Evolutionary conservation across 371 early-diverging fungal genomes (phyloP).

Genomic region (Mucor mucedo): DNA sequence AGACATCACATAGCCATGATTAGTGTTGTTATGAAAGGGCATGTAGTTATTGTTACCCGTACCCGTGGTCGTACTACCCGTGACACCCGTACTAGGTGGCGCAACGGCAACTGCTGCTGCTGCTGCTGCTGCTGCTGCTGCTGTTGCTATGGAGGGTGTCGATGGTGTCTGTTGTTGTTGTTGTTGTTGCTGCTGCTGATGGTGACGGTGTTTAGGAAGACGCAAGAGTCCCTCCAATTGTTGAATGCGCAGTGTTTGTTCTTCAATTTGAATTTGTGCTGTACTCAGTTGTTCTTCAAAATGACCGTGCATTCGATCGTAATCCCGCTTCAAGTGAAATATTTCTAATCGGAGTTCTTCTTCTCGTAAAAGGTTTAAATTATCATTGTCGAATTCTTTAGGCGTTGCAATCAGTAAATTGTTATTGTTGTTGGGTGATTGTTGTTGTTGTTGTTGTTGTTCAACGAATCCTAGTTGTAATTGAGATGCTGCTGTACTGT

Average conservation of each 20-base stretch:
- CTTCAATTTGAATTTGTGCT: slow-evolving; percentile 24
- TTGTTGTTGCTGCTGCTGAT: too few species aligned
- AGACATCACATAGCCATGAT: too few species aligned
- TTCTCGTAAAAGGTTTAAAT: not conserved
- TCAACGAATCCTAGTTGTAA: slow-evolving; percentile 18
- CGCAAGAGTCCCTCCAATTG: slow-evolving; percentile 23
- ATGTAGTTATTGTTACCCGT: not conserved
- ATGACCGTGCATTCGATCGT: slow-evolving; percentile 15
- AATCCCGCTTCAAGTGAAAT: slow-evolving; percentile 17
- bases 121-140: too few species aligned
- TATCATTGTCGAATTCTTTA: too few species aligned
- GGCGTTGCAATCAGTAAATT: too few species aligned
- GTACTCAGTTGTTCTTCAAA: slow-evolving; percentile 20
- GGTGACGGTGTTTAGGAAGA: slow-evolving; percentile 15
- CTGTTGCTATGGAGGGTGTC: too few species aligned
- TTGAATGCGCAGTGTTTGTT: slow-evolving; percentile 25
- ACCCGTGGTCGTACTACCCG: too few species aligned
- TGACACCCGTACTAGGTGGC: too few species aligned
- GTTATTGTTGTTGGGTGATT: not conserved
- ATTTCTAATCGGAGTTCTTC: slow-evolving; percentile 22
- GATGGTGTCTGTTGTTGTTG: too few species aligned
- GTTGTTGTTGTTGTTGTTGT: slow-evolving; percentile 14
- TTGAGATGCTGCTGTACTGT: slow-evolving; percentile 22
- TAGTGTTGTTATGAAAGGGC: slow-evolving; percentile 7
- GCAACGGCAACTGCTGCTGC: too few species aligned